phyloP scores from a whole-genome alignment of 129 eudicot genomes.

The Tanacetum coccineum region DNA sequence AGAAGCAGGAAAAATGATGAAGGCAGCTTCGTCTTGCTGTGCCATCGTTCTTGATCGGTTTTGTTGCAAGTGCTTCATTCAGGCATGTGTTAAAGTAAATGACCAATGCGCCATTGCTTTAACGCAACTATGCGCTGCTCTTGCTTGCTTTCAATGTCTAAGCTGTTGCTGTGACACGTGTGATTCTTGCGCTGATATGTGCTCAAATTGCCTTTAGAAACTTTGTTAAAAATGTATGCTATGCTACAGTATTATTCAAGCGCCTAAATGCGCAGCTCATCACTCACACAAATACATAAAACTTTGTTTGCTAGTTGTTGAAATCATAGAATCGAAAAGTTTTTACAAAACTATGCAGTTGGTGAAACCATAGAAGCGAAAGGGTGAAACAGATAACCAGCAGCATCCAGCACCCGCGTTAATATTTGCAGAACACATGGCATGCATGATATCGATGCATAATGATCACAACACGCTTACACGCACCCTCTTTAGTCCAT shows the following conservation, averaged over 20 bases:
- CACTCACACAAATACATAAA: no score
- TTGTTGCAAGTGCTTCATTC: constrained; percentile 84
- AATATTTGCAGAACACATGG: constrained; percentile 58
- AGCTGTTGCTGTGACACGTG: constrained; percentile 65
- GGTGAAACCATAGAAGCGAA: not conserved
- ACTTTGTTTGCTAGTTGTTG: no score
- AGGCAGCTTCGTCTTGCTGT: constrained; percentile 53
- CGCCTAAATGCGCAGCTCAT: no score
- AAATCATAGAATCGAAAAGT: not conserved
- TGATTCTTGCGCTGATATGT: constrained; percentile 35
- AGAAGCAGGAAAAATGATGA: constrained; percentile 44
- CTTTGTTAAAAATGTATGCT: no score
- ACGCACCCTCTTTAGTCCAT: constrained; percentile 18
- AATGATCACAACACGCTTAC: not conserved
- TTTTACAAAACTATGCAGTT: constrained; percentile 16
- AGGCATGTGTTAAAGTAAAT: constrained; percentile 40
- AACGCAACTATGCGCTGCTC: constrained; percentile 67
- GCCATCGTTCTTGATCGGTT: constrained; percentile 32
- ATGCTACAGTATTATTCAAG: no score
- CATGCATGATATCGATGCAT: constrained; percentile 14
- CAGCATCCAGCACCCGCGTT: constrained; percentile 40
- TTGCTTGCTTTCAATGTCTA: constrained; percentile 73
- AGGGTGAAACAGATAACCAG: not conserved
- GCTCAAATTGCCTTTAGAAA: constrained; percentile 30
- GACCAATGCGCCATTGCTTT: constrained; percentile 59